Evolutionary conservation across 2,329 filamentous ascomycete species (phyloP), one percentile per base, ranked within the genome.

Genomic region (Trichophyton mentagrophytes): DNA sequence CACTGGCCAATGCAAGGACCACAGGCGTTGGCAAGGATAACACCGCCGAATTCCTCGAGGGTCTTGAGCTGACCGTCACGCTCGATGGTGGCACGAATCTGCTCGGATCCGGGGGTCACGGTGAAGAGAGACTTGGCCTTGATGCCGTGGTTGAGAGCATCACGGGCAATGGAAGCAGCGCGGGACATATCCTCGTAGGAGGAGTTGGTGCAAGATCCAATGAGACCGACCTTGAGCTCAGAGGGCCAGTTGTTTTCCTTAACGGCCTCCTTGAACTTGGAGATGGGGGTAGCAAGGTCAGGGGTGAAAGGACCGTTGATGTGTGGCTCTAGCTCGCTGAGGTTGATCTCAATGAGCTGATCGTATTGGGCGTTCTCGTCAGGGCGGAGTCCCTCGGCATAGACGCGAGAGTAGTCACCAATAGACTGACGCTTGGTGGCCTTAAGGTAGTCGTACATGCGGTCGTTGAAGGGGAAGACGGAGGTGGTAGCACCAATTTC

Each of bases 221-320:
- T 97, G 62, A 99, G 81, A 72, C 92, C 92, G 67, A 95, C 93
- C 81, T 96, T 96, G 71, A 99, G 82, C 73, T 96, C 90, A 77
- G 93, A 86, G 20, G 93, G 93, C 93, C 93, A 99, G 76, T 86
- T 85, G 80, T 99, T 96, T 71, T 86, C 85, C 81, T 95, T 90
- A 71, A 92, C 92, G 67, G 90, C 89, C 72, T 95, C 87, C 78
- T 88, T 90, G 80, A 97, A 96, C 81, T 96, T 93, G 78, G 90
- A 96, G 75, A 99, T 95, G 58, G 93, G 93, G 6, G 93, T 97
- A 61, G 90, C 91, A 78, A 99, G 82, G 84, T 99, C 93, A 64
- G 93, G 93, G 30, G 93, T 99, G 84, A 97, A 97, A 66, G 93
- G 93, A 67, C 93, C 93, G 81, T 99, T 99, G 80, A 99, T 90